phyloP scores from a whole-genome alignment of 257 asterid species.

The Scutellaria barbata region DNA sequence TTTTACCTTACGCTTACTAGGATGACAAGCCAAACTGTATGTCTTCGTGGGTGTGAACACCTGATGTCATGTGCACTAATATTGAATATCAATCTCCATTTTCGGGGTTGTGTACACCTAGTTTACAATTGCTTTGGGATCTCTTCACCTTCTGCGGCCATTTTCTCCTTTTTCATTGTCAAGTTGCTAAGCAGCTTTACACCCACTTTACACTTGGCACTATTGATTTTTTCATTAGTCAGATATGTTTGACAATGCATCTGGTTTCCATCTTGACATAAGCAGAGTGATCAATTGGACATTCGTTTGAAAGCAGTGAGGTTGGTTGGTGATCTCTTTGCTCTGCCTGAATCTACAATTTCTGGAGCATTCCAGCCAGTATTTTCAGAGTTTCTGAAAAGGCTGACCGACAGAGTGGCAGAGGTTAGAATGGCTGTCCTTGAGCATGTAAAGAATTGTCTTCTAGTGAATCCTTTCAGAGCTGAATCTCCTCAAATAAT shows the following conservation, averaged over 20 bases:
- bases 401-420: slow-evolving; percentile 81
- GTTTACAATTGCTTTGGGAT: slow-evolving; percentile 20
- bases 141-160: slow-evolving; percentile 15
- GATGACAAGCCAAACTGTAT: slow-evolving; percentile 20
- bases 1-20: slow-evolving; percentile 12
- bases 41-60: slow-evolving; percentile 16
- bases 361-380: slow-evolving; percentile 81
- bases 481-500: slow-evolving; percentile 80
- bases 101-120: not conserved
- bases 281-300: slow-evolving; percentile 87
- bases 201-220: not conserved
- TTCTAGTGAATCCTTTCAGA: slow-evolving; percentile 73
- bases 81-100: slow-evolving; percentile 21
- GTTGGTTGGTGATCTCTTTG: slow-evolving; percentile 86
- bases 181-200: slow-evolving; percentile 4
- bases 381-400: slow-evolving; percentile 80
- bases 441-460: slow-evolving; percentile 72
- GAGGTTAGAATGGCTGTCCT: slow-evolving; percentile 94
- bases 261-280: slow-evolving; percentile 39
- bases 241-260: slow-evolving; percentile 31
- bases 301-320: slow-evolving; percentile 82
- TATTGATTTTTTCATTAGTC: slow-evolving; percentile 9
- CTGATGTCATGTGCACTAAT: slow-evolving; percentile 22
- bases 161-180: not conserved
- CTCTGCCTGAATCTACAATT: slow-evolving; percentile 67